phyloP scores from a whole-genome alignment of 257 asterid species.

The Plantago major region DNA sequence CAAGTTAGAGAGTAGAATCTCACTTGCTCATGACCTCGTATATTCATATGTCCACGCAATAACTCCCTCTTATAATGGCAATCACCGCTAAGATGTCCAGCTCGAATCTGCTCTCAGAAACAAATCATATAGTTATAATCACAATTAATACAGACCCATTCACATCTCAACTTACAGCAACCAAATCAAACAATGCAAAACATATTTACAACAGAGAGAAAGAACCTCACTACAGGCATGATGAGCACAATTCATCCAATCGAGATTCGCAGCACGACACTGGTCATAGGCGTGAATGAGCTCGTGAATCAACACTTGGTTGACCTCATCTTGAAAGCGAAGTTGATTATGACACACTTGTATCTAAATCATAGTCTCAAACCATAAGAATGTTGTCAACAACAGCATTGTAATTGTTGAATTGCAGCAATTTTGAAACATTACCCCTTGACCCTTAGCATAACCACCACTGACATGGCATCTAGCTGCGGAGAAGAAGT shows the following conservation, averaged over 20 bases:
- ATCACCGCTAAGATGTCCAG: slow-evolving; percentile 93
- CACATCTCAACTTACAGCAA: background rate
- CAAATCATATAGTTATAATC: background rate
- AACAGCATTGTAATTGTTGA: background rate
- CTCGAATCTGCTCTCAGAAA: slow-evolving; percentile 59
- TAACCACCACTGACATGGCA: slow-evolving; percentile 63
- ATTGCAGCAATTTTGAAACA: background rate
- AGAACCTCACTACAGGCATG: slow-evolving; percentile 88
- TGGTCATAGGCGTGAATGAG: slow-evolving; percentile 94
- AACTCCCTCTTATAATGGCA: slow-evolving; percentile 87
- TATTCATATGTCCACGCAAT: slow-evolving; percentile 58
- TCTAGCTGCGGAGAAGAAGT: slow-evolving; percentile 52
- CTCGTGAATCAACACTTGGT: slow-evolving; percentile 89
- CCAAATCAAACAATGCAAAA: background rate
- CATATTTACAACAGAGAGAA: background rate
- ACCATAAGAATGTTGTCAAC: background rate
- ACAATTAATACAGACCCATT: background rate
- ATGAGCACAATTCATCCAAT: slow-evolving; percentile 85
- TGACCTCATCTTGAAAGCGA: slow-evolving; percentile 78
- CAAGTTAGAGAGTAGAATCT: slow-evolving; percentile 18
- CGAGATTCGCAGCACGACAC: slow-evolving; percentile 77
- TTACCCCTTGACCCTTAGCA: slow-evolving; percentile 59
- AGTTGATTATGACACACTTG: slow-evolving; percentile 67
- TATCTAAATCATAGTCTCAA: slow-evolving; percentile 34
- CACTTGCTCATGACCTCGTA: slow-evolving; percentile 81